Evolutionary conservation across 306 rosid species (phyloP).

Genomic region (Arachis stenosperma): DNA sequence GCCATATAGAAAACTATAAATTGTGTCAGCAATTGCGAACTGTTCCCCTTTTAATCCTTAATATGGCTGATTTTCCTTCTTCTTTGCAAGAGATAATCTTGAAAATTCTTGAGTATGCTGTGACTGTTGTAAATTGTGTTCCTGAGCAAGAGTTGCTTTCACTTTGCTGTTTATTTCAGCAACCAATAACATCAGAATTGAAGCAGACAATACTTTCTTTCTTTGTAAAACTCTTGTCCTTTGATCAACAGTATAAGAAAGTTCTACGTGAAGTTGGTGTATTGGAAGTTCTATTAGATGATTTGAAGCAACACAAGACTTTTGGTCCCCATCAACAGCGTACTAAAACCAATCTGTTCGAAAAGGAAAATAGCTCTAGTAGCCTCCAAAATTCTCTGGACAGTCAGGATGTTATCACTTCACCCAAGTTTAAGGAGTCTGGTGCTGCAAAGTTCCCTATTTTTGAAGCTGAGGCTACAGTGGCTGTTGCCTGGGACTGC

Average conservation of each 20-base stretch:
- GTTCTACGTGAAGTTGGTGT: conserved; percentile 99
- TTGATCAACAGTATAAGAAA: conserved; percentile 96
- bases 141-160: conserved; percentile 99
- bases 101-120: conserved; percentile 99
- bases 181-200: conserved; percentile 85
- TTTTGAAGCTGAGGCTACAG: conserved; percentile 78
- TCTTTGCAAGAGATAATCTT: conserved; percentile 85
- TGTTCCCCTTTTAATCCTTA: conserved; percentile 94
- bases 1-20: conserved; percentile 92
- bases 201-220: conserved; percentile 91
- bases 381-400: conserved; percentile 77
- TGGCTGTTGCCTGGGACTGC: conserved; percentile 96
- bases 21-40: conserved; percentile 92
- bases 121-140: conserved; percentile 96
- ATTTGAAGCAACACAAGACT: conserved; percentile 83
- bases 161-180: conserved; percentile 97
- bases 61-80: conserved; percentile 89
- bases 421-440: conserved; percentile 76
- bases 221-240: conserved; percentile 93
- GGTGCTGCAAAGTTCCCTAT: conserved; percentile 87
- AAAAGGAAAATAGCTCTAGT: conserved; percentile 65
- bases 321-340: conserved; percentile 64
- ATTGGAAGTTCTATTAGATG: conserved; percentile 92
- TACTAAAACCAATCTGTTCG: conserved; percentile 54
- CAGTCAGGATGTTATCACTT: conserved; percentile 74